These are phyloP conservation scores for Berkeleyomyces rouxiae DNA, from an alignment of 2,329 filamentous ascomycete genomes.

Conservation along the genomic window DNA sequence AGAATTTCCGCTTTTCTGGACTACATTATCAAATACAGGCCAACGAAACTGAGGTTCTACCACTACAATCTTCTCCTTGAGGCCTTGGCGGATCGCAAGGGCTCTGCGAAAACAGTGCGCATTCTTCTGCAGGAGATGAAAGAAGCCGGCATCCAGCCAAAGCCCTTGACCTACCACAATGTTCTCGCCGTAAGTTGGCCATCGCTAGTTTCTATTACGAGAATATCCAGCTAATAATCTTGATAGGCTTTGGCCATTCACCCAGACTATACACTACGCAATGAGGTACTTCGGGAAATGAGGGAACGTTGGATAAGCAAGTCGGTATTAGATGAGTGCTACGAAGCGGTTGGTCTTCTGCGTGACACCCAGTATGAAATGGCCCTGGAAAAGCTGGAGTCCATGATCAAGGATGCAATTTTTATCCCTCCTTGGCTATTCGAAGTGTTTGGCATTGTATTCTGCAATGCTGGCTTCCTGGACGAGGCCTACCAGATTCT, in stretches of 20 bases:
- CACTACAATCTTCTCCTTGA: slow-evolving; percentile 63
- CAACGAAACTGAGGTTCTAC: slow-evolving; percentile 36
- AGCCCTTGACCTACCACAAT: slow-evolving; percentile 52
- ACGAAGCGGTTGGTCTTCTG: slow-evolving; percentile 55
- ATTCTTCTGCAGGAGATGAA: slow-evolving; percentile 59
- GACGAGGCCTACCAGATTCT: slow-evolving; percentile 55
- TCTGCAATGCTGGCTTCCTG: slow-evolving; percentile 55
- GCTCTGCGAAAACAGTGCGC: slow-evolving; percentile 47
- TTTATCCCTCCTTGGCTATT: slow-evolving; percentile 55
- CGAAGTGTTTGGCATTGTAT: slow-evolving; percentile 57
- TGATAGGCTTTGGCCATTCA: slow-evolving; percentile 56
- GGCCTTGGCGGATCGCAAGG: slow-evolving; percentile 49
- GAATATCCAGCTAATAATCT: background rate
- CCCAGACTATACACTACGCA: slow-evolving; percentile 65
- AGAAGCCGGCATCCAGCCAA: slow-evolving; percentile 40
- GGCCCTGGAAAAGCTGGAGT: slow-evolving; percentile 53
- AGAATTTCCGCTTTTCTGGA: slow-evolving; percentile 28
- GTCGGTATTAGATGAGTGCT: slow-evolving; percentile 40
- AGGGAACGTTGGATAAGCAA: slow-evolving; percentile 44
- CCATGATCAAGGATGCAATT: slow-evolving; percentile 41
- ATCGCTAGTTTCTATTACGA: background rate
- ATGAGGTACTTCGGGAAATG: slow-evolving; percentile 57
- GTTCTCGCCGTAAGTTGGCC: slow-evolving; percentile 41
- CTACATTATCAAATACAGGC: slow-evolving; percentile 39
- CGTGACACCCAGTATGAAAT: slow-evolving; percentile 72